Evolutionary conservation across 2,329 filamentous ascomycete species (phyloP), one percentile per base, ranked within the genome.

Genomic region (Fusarium ambrosium): DNA sequence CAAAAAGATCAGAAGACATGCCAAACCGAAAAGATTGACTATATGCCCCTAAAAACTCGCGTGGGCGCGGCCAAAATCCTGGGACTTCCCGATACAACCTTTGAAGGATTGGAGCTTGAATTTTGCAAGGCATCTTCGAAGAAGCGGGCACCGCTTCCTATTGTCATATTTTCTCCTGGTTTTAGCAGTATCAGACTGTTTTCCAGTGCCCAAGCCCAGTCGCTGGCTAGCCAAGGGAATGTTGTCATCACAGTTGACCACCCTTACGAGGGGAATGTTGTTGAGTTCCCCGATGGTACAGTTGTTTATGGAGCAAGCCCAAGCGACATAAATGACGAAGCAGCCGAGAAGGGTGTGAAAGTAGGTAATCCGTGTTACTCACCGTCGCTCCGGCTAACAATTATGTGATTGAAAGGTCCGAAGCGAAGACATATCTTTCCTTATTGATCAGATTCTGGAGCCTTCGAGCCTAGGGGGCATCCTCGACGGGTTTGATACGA

Each of bases 161-260:
- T 84, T 0, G 70, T 87, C 2, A 70, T 87, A 27, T 81, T 87
- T 56, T 85, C 85, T 5, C 85, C 85, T 2, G 87, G 85, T 11
- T 80, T 83, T 41, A 82, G 83, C 3, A 79, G 74, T 3, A 80
- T 82, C 3, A 80, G 86, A 4, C 70, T 84, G 6, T 62, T 85
- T 20, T 86, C 87, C 69, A 81, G 79, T 6, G 83, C 80, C 13
- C 78, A 83, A 32, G 83, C 85, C 1, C 80, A 81, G 18, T 81
- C 84, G 34, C 78, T 89, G n/a, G 85, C 85, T 16, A 85, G 84
- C 20, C 79, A 83, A 4, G 86, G 86, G 4, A 85, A 83, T 66
- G 79, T 82, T 7, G 84, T 88, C 16, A 79, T 87, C 14, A 80
- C 86, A 0, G 78, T 88, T 37, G 87, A 88, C 70, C 86, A 88